These are phyloP conservation scores for Aspergillus hortae DNA, from an alignment of 2,329 filamentous ascomycete species.

Conservation along the genomic window DNA sequence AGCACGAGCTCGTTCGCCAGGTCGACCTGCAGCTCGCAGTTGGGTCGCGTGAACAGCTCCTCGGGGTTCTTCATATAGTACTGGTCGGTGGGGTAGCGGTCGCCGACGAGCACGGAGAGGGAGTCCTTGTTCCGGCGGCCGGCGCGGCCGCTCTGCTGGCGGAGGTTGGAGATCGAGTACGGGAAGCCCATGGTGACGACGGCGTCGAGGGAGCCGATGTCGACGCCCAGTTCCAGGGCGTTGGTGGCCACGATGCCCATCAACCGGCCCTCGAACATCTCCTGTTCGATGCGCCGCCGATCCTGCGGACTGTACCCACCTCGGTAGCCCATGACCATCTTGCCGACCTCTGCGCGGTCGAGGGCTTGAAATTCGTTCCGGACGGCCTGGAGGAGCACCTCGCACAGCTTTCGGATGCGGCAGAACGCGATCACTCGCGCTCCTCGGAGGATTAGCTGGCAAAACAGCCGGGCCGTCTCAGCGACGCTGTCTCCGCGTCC, in stretches of 20 bases:
- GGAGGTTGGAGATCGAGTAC: conserved; percentile 88
- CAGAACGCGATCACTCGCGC: conserved; percentile 93
- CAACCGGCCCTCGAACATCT: conserved; percentile 96
- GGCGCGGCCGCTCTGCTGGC: conserved; percentile 91
- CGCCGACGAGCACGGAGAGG: conserved; percentile 82
- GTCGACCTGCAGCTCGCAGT: conserved; percentile 85
- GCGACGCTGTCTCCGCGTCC: conserved; percentile 78
- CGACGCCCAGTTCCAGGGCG: conserved; percentile 87
- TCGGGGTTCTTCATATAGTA: conserved; percentile 96
- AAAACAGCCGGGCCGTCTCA: conserved; percentile 88
- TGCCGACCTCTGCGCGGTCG: conserved; percentile 70
- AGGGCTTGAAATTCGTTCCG: conserved; percentile 71
- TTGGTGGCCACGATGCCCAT: conserved; percentile 92
- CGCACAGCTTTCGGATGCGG: conserved; percentile 80
- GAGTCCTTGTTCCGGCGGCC: conserved; percentile 92
- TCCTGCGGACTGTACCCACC: conserved; percentile 94
- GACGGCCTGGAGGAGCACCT: conserved; percentile 75
- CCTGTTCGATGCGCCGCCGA: conserved; percentile 78
- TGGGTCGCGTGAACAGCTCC: conserved; percentile 85
- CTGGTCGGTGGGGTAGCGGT: conserved; percentile 87
- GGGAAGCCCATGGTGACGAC: conserved; percentile 94
- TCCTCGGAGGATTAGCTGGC: conserved; percentile 80
- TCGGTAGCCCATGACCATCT: conserved; percentile 88
- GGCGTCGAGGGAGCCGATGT: conserved; percentile 90
- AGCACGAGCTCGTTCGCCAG: conserved; percentile 86